Evolutionary conservation across 306 rosid species (phyloP), one percentile per base, ranked within the genome.

Genomic region (Ochetophila trinervis): DNA sequence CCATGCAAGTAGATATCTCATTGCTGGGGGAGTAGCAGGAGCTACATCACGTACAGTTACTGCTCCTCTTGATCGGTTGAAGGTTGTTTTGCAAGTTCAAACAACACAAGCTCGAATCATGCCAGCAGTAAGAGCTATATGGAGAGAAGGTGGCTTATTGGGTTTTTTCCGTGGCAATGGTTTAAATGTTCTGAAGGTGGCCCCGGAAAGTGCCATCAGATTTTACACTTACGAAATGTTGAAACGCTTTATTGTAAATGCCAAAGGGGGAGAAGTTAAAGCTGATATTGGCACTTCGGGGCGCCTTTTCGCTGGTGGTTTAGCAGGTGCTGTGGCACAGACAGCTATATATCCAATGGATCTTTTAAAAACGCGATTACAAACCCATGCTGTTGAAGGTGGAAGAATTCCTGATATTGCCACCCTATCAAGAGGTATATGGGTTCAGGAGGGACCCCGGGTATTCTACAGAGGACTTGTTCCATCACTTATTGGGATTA

Each of bases 21-120:
- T 91, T 75, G 93, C 97, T 45, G 92, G 95, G 54, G 97, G 86
- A 48, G 83, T 91, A 59, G 97, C 97, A 35, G 97, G 97, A 63
- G 93, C 91, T 12, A 68, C 87, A 22, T 91, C 95, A 40, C 95
- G 97, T 63, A 91, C 95, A 1, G 82, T 83, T 67, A 91, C 97
- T 45, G 97, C 95, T 47, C 95, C 97, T 54, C 91, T 91, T 32
- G 97, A 91, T 73, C 90, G 92, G 34, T 74, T 91, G 63, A 91
- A 91, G 82, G 97, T 91, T 72, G 32, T 77, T 66, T 75, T 91
- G 79, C 97, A 91, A 82, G 93, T 91, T 36, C 97, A 88, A 73
- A 88, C 89, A 23, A 67, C 79, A 63, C 76, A 36, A 21, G 89
- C 85, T 74, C 85, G 62, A n/a, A 75, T 88, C 66, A 69, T 82